Percentiles rank a stretch among this genome's conserved stretches.
phyloP scores from a whole-genome alignment of 2,329 filamentous ascomycete genomes.

The Colletotrichum falcatum region DNA sequence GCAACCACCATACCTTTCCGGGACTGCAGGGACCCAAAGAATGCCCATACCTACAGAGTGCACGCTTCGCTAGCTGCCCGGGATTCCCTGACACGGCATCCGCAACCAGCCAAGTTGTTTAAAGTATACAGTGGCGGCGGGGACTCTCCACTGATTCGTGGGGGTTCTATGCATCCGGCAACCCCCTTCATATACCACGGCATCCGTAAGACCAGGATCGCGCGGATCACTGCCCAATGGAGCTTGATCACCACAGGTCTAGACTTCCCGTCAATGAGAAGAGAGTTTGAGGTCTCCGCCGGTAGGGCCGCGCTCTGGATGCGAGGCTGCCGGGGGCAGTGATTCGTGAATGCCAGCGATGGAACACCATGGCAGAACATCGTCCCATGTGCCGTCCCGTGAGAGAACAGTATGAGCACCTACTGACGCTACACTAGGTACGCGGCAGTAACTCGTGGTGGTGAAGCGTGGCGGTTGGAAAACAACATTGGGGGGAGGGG shows the following conservation, averaged over 20 bases:
- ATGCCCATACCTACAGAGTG: too few relatives aligned
- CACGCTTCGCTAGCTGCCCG: too few relatives aligned
- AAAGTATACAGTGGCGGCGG: conserved; percentile 29
- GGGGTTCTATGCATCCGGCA: conserved; percentile 23
- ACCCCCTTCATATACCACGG: conserved; percentile 37
- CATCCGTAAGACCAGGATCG: conserved; percentile 13
- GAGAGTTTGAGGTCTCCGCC: conserved; percentile 10
- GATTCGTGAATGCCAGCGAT: conserved; percentile 28
- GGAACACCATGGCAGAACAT: conserved; percentile 13
- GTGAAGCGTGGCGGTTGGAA: conserved; percentile 9
- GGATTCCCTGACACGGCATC: conserved; percentile 5
- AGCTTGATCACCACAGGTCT: background rate
- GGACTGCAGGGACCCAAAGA: background rate
- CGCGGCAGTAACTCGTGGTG: too few relatives aligned
- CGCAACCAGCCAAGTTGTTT: conserved; percentile 27
- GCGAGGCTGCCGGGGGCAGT: background rate
- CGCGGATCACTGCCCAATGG: conserved; percentile 27
- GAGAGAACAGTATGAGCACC: too few relatives aligned
- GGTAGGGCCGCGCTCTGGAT: conserved; percentile 26
- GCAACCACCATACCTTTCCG: conserved; percentile 13
- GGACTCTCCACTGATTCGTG: conserved; percentile 32
- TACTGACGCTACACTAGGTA: too few relatives aligned
- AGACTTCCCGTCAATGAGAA: conserved; percentile 29
- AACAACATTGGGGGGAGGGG: background rate
- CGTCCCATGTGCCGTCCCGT: too few relatives aligned